A percentile compares a stretch with the other conserved stretches of the same genome.
These are phyloP conservation scores for Aureobasidium melanogenum DNA, from an alignment of 2,329 filamentous ascomycete species.

Conservation along the genomic window DNA sequence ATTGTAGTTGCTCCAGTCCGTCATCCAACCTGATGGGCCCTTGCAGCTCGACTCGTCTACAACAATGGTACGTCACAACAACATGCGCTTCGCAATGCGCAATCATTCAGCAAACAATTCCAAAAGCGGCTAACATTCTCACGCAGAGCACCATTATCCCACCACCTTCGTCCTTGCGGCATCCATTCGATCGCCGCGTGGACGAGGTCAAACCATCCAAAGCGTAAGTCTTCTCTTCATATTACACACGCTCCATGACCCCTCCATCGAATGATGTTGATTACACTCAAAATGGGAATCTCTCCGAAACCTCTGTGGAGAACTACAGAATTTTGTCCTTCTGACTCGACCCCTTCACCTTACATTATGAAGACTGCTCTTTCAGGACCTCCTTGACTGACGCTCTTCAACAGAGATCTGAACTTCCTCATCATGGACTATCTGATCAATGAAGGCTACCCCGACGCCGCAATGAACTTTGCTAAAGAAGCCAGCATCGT, in stretches of 20 bases:
- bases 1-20: background rate
- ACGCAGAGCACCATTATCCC: slow-evolving; percentile 56
- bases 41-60: slow-evolving; percentile 4
- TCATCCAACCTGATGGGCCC: slow-evolving; percentile 13
- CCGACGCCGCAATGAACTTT: slow-evolving; percentile 85
- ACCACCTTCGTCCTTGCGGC: slow-evolving; percentile 33
- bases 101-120: background rate
- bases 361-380: slow-evolving; percentile 17
- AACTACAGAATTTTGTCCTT: slow-evolving; percentile 70
- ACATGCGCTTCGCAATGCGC: background rate
- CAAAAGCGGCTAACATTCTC: background rate
- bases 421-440: slow-evolving; percentile 96
- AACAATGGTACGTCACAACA: slow-evolving; percentile 13
- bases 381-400: slow-evolving; percentile 15
- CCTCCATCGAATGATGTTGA: slow-evolving; percentile 61
- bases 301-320: slow-evolving; percentile 98
- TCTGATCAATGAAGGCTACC: slow-evolving; percentile 90
- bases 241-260: slow-evolving; percentile 24
- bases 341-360: slow-evolving; percentile 39
- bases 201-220: slow-evolving; percentile 82
- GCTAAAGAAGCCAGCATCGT: slow-evolving; percentile 85
- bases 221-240: slow-evolving; percentile 43
- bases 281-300: slow-evolving; percentile 93
- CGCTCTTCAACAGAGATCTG: slow-evolving; percentile 61
- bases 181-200: slow-evolving; percentile 71